Percentiles rank a stretch among this genome's conserved stretches.
phyloP scores from a whole-genome alignment of 805 yeast genomes.

The Clavispora vitiphila region DNA sequence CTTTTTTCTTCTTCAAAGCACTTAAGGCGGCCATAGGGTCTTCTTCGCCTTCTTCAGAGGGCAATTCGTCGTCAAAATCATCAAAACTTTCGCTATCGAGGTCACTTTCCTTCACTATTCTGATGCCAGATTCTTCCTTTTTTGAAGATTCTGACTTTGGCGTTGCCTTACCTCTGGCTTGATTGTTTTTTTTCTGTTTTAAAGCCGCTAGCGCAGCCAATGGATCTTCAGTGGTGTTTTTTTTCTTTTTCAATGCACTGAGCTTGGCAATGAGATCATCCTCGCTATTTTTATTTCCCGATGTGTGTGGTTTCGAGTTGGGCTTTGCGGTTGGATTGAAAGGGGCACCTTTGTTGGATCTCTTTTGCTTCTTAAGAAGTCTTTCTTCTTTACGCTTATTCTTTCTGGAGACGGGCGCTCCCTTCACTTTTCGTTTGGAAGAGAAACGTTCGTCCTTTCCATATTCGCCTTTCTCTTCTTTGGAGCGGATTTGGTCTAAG shows the following conservation, averaged over 20 bases:
- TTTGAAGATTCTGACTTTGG: not conserved
- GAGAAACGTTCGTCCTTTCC: conserved; percentile 28
- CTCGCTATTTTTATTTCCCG: not conserved
- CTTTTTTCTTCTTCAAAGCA: conserved; percentile 14
- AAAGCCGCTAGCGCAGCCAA: conserved; percentile 14
- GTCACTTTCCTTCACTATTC: conserved; percentile 22
- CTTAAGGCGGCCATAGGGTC: conserved; percentile 14
- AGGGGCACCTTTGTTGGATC: conserved; percentile 2
- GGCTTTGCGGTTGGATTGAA: not conserved
- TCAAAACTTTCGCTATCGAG: conserved; percentile 7
- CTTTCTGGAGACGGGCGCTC: conserved; percentile 24
- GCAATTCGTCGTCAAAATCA: conserved; percentile 17
- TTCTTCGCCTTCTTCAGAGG: not conserved
- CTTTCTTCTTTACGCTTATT: conserved; percentile 34
- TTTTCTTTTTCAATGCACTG: conserved; percentile 11
- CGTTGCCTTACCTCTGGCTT: not conserved
- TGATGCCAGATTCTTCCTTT: conserved; percentile 6
- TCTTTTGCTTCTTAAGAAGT: conserved; percentile 27
- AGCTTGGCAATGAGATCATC: conserved; percentile 2
- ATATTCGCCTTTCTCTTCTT: conserved; percentile 40
- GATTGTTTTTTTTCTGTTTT: conserved; percentile 11
- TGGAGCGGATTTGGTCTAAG: conserved; percentile 45
- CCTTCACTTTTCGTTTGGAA: conserved; percentile 21
- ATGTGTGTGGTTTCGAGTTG: not conserved
- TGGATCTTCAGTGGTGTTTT: conserved; percentile 16